Conservation (phyloP, 2,329 filamentous ascomycete genomes). For the Pseudogymnoascus sp. region DNA sequence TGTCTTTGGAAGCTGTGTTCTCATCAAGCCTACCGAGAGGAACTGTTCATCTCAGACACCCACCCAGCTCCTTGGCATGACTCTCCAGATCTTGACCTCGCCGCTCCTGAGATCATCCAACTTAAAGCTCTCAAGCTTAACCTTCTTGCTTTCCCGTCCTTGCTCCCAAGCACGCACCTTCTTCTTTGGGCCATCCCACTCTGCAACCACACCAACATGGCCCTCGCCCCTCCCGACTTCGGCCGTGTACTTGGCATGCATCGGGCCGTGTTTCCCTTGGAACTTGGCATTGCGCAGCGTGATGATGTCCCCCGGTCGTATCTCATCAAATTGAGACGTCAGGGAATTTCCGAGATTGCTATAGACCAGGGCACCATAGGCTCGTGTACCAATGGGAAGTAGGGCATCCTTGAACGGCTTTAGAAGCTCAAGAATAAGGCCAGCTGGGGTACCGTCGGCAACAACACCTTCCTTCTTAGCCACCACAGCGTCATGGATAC, state of each 20-base stretch:
- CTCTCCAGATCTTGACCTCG: slow-evolving; percentile 94
- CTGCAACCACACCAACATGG: slow-evolving; percentile 83
- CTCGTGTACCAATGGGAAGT: slow-evolving; percentile 74
- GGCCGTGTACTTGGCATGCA: slow-evolving; percentile 87
- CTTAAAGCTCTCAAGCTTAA: slow-evolving; percentile 89
- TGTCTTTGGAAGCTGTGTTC: slow-evolving; percentile 37
- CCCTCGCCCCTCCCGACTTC: slow-evolving; percentile 81
- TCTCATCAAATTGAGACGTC: slow-evolving; percentile 84
- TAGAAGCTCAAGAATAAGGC: slow-evolving; percentile 72
- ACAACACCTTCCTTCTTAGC: slow-evolving; percentile 73
- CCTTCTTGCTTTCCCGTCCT: slow-evolving; percentile 85
- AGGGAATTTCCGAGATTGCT: slow-evolving; percentile 91
- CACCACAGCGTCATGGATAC: slow-evolving; percentile 63
- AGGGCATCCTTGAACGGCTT: slow-evolving; percentile 67
- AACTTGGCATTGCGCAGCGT: slow-evolving; percentile 89
- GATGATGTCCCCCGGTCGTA: slow-evolving; percentile 85
- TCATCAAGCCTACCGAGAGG: not conserved
- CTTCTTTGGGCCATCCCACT: slow-evolving; percentile 99
- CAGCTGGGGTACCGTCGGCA: slow-evolving; percentile 74
- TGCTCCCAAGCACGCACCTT: slow-evolving; percentile 96
- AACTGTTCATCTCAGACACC: slow-evolving; percentile 29
- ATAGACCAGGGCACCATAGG: slow-evolving; percentile 89
- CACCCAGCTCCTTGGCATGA: slow-evolving; percentile 80
- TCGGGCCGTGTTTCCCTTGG: slow-evolving; percentile 87
- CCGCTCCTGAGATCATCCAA: slow-evolving; percentile 86